phyloP scores from a whole-genome alignment of 768 basidiomycete genomes.

The Naganishia friedmannii region DNA sequence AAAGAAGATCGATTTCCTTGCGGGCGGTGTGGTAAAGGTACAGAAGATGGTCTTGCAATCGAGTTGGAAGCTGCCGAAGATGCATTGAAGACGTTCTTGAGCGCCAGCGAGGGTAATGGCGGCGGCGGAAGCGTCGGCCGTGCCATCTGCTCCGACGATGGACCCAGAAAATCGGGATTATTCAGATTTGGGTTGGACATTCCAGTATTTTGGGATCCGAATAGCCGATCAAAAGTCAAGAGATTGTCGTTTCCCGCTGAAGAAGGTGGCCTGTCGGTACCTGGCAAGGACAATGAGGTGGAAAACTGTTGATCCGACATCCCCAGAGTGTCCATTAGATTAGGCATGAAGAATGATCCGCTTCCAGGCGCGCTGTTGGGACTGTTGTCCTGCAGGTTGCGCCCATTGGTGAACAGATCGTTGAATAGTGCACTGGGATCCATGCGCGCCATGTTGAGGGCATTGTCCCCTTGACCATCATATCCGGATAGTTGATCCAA shows the following conservation, averaged over 20 bases:
- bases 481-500: background rate
- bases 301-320: slow-evolving; percentile 7
- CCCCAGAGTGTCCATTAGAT: slow-evolving; percentile 13
- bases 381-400: slow-evolving; percentile 10
- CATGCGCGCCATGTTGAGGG: slow-evolving; percentile 25
- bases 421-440: slow-evolving; percentile 30
- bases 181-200: background rate
- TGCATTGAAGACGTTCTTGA: slow-evolving; percentile 6
- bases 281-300: background rate
- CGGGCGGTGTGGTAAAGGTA: background rate
- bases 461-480: background rate
- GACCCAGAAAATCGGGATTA: background rate
- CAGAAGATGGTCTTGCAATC: slow-evolving; percentile 11
- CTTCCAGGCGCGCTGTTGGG: background rate
- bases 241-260: slow-evolving; percentile 11
- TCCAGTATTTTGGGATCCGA: slow-evolving; percentile 1
- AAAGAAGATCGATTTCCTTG: background rate
- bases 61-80: background rate
- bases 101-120: background rate
- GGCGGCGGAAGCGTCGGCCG: background rate
- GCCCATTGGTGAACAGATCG: slow-evolving; percentile 22
- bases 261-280: slow-evolving; percentile 4
- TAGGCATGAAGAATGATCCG: slow-evolving; percentile 13
- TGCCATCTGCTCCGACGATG: background rate
- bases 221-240: slow-evolving; percentile 5